Evolutionary conservation across 331 rosid genomes (phyloP), one percentile per base, ranked within the genome.

Genomic region (Acacia concinna): DNA sequence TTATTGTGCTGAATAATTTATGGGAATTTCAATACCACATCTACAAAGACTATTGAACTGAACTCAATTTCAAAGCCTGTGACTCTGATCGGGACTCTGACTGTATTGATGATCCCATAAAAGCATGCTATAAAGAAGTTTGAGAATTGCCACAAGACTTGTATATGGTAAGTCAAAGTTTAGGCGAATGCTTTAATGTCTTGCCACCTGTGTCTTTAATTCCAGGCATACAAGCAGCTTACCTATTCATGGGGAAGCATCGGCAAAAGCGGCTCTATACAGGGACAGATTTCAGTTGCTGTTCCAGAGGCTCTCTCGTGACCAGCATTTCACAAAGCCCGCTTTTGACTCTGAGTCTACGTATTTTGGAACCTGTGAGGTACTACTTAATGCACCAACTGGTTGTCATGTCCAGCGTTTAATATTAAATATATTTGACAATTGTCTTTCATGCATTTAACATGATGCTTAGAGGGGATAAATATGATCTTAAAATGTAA

Each of bases 291-390:
- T 89, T 91, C 84, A 89, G 64, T 74, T 93, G 75, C 81, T 95
- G 77, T 89, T 69, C 73, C 98, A 95, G 85, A 93, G 97, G 88
- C 93, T 93, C 35, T 87, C 94, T 72, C 96, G 98, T 37, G 94
- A 93, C 64, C 93, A 83, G 71, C 86, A 95, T 85, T 95, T 95
- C 81, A 85, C 94, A 1, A 93, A 85, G 68, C 97, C 93, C 9
- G 98, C 97, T 35, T 93, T 95, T 85, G 87, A 88, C 78, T 87
- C 89, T 27, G 92, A 84, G 71, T 72, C 77, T 77, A 89, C 98
- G 4, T 85, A 90, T 82, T 82, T 83, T 56, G 93, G 97, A 73
- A 89, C 91, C 79, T 91, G 74, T 44, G 99, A 93, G 98, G 98
- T 95, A 70, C 52, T 78, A 18, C 68, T 70, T 18, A 35, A 64